phyloP scores from a whole-genome alignment of 2,329 filamentous ascomycete genomes.

The Saccharata proteae region DNA sequence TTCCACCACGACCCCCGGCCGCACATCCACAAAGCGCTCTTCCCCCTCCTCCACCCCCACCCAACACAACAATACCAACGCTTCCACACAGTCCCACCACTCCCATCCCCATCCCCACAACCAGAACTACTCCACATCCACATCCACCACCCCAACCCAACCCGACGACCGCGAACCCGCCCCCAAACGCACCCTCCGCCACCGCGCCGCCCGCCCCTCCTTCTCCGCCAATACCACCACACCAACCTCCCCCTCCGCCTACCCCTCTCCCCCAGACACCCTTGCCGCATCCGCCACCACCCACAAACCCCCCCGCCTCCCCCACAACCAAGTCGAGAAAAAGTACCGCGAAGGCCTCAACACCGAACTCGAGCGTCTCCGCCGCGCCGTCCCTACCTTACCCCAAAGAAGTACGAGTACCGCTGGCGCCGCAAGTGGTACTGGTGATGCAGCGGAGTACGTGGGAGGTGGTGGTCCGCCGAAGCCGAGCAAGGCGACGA shows the following conservation, averaged over 20 bases:
- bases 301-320: constrained; percentile 14
- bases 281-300: constrained; percentile 8
- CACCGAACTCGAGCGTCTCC: constrained; percentile 19
- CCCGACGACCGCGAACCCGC: constrained; percentile 13
- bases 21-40: constrained; percentile 18
- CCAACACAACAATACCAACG: no score
- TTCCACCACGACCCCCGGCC: constrained; percentile 5
- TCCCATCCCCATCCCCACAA: constrained; percentile 19
- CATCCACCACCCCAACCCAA: constrained; percentile 11
- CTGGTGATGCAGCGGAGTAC: constrained; percentile 4
- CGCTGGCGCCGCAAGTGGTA: background rate
- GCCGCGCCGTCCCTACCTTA: constrained; percentile 18
- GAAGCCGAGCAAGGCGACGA: constrained; percentile 13
- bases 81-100: constrained; percentile 16
- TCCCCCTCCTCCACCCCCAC: constrained; percentile 14
- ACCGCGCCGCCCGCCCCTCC: constrained; percentile 3
- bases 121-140: constrained; percentile 17
- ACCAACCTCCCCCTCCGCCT: constrained; percentile 1
- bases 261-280: constrained; percentile 10
- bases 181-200: constrained; percentile 5
- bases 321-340: constrained; percentile 24
- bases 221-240: constrained; percentile 1
- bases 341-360: constrained; percentile 22
- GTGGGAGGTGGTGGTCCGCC: constrained; percentile 6
- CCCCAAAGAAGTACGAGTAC: constrained; percentile 15